Evolutionary conservation across 768 basidiomycete genomes (phyloP).

Genomic region (Baorangia bicolor): DNA sequence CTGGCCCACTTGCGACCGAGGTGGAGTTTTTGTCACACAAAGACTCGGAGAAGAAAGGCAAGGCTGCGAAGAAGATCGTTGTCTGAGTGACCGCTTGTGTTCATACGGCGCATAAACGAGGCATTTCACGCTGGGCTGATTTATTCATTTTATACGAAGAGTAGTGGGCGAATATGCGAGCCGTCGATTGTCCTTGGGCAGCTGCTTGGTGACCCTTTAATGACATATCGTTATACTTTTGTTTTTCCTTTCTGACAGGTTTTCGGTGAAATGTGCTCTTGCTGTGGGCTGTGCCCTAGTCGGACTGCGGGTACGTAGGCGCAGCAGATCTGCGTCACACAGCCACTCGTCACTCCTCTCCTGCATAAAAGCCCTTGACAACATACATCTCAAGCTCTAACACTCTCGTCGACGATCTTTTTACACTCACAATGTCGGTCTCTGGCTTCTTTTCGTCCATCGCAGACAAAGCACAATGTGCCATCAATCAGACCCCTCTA

Average conservation of each 20-base stretch:
- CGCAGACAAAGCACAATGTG: conserved; percentile 75
- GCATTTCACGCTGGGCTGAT: conserved; percentile 25
- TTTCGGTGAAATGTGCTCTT: not conserved
- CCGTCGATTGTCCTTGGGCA: conserved; percentile 16
- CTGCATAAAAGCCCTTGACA: conserved; percentile 22
- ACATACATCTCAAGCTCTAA: not conserved
- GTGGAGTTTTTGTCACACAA: conserved; percentile 95
- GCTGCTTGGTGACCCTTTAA: conserved; percentile 24
- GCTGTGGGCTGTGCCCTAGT: not conserved
- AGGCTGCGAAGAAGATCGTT: conserved; percentile 73
- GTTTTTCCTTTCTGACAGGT: conserved; percentile 8
- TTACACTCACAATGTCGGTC: conserved; percentile 48
- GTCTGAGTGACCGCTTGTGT: conserved; percentile 42
- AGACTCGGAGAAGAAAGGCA: conserved; percentile 94
- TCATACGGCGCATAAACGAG: conserved; percentile 16
- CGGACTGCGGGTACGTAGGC: conserved; percentile 11
- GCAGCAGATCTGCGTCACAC: conserved; percentile 11
- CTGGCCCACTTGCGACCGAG: too few species aligned
- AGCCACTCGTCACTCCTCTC: conserved; percentile 16
- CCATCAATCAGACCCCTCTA: conserved; percentile 60
- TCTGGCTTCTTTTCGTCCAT: conserved; percentile 63
- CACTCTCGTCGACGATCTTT: conserved; percentile 6
- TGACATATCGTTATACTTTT: conserved; percentile 23
- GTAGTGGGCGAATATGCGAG: conserved; percentile 24
- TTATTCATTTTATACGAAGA: conserved; percentile 32